A percentile compares a stretch with the other conserved stretches of the same genome.
Conservation (phyloP, 2,329 filamentous ascomycete genomes). For the Calonectria crousiana region DNA sequence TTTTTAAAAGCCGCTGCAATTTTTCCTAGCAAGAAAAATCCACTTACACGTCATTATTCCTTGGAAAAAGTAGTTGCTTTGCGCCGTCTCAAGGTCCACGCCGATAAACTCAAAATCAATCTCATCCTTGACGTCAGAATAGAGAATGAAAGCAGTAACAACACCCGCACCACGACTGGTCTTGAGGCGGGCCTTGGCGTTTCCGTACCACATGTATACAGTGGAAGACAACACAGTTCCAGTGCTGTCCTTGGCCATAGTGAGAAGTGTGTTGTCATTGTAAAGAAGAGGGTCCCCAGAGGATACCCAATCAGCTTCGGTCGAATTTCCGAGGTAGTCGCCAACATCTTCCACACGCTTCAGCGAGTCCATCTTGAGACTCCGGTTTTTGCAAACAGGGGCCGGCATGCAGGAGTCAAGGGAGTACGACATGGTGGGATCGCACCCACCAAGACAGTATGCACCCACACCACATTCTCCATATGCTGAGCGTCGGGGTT, state of each 20-base stretch:
- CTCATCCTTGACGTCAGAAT: constrained; percentile 97
- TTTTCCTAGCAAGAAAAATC: background rate
- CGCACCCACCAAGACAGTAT: constrained; percentile 96
- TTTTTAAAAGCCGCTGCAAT: too few species aligned
- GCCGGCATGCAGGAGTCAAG: constrained; percentile 88
- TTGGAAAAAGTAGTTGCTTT: constrained; percentile 98
- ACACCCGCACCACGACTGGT: constrained; percentile 88
- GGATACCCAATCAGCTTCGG: constrained; percentile 86
- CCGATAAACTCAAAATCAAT: constrained; percentile 98
- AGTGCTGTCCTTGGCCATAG: constrained; percentile 87
- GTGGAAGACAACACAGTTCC: constrained; percentile 89
- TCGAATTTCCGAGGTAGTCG: constrained; percentile 88
- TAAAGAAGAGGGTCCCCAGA: constrained; percentile 81
- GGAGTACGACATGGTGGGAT: constrained; percentile 84
- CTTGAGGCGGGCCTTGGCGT: constrained; percentile 86
- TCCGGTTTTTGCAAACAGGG: constrained; percentile 82
- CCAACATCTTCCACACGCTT: constrained; percentile 77
- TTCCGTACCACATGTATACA: constrained; percentile 97
- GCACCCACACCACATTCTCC: constrained; percentile 93
- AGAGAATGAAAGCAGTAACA: constrained; percentile 94
- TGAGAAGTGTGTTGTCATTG: constrained; percentile 81
- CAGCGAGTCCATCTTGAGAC: constrained; percentile 79
- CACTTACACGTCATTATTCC: constrained; percentile 71
- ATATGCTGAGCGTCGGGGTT: constrained; percentile 72
- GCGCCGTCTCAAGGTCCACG: constrained; percentile 79